phyloP scores from a whole-genome alignment of 2,329 filamentous ascomycete species.

The Penicillium glabrum region DNA sequence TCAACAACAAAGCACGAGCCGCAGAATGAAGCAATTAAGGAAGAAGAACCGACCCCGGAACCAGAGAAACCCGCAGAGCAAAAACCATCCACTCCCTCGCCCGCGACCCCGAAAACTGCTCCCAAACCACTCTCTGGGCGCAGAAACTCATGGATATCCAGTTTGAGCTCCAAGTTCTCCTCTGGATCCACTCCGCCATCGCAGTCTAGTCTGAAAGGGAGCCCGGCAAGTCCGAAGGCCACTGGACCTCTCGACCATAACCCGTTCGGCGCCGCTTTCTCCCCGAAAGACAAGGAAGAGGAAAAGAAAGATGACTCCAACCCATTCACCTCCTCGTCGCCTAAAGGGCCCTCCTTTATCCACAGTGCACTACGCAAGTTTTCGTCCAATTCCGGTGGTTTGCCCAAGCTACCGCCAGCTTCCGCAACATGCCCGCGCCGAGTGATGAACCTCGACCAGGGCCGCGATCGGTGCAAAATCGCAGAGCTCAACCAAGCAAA shows the following conservation, averaged over 20 bases:
- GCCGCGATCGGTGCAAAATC: slow-evolving; percentile 76
- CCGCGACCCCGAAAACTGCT: slow-evolving; percentile 24
- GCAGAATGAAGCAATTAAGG: slow-evolving; percentile 15
- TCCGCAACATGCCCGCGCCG: slow-evolving; percentile 74
- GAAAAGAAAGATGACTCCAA: slow-evolving; percentile 35
- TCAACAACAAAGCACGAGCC: slow-evolving; percentile 13
- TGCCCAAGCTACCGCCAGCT: slow-evolving; percentile 54
- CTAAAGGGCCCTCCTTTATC: slow-evolving; percentile 72
- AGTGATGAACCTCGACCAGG: slow-evolving; percentile 80
- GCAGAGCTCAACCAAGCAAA: slow-evolving; percentile 77
- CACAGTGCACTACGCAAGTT: slow-evolving; percentile 78
- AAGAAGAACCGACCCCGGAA: slow-evolving; percentile 6
- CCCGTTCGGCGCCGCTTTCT: slow-evolving; percentile 46
- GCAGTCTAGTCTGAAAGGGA: slow-evolving; percentile 34
- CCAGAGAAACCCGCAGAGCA: slow-evolving; percentile 20
- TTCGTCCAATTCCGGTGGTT: slow-evolving; percentile 57
- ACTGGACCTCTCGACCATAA: slow-evolving; percentile 43
- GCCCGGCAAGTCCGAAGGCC: slow-evolving; percentile 29
- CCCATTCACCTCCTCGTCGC: slow-evolving; percentile 61
- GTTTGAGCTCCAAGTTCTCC: slow-evolving; percentile 88
- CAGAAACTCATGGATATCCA: slow-evolving; percentile 86
- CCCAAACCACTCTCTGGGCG: slow-evolving; percentile 49
- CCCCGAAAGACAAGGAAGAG: slow-evolving; percentile 46
- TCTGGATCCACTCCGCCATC: slow-evolving; percentile 49
- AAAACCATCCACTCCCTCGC: slow-evolving; percentile 23